Percentiles rank a stretch among this genome's conserved stretches.
Evolutionary conservation across 73 alveolate species (phyloP).

Genomic region (Paramecium caudatum): DNA sequence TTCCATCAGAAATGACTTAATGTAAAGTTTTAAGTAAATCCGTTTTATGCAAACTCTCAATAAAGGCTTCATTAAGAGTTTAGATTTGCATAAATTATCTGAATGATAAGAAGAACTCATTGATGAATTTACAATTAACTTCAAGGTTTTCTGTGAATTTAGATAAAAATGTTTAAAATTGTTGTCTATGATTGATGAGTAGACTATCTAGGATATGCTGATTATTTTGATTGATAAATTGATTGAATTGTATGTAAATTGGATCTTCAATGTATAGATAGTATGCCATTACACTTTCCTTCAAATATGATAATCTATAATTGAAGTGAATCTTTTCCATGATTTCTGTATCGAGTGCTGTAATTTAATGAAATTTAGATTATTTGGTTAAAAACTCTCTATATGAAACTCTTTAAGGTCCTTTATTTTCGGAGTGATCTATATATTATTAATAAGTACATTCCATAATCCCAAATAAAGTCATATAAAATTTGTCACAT

Average conservation of each 20-base stretch:
- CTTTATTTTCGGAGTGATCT: slow-evolving; percentile 50
- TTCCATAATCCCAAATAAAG: slow-evolving; percentile 55
- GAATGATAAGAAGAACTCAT: slow-evolving; percentile 37
- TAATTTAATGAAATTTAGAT: neutral
- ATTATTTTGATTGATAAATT: neutral
- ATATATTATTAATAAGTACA: neutral
- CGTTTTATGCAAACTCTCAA: neutral
- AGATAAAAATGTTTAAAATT: neutral
- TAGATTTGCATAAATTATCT: neutral
- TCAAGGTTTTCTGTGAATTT: neutral
- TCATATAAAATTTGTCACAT: slow-evolving; percentile 42
- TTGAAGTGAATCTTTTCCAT: slow-evolving; percentile 41
- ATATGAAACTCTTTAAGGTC: slow-evolving; percentile 13
- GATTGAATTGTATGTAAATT: neutral
- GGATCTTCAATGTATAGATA: slow-evolving; percentile 61
- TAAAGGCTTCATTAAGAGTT: neutral
- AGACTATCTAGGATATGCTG: neutral
- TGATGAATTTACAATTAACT: slow-evolving; percentile 40
- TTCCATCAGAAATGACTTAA: neutral
- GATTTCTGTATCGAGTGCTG: neutral
- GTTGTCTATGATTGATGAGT: neutral
- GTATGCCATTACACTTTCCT: slow-evolving; percentile 69
- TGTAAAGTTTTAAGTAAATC: neutral
- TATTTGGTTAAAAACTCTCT: neutral
- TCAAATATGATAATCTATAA: slow-evolving; percentile 50